A percentile compares a stretch with the other conserved stretches of the same genome.
phyloP scores from a whole-genome alignment of 495 filamentous ascomycete species.

The Podospora pseudoanserina region DNA sequence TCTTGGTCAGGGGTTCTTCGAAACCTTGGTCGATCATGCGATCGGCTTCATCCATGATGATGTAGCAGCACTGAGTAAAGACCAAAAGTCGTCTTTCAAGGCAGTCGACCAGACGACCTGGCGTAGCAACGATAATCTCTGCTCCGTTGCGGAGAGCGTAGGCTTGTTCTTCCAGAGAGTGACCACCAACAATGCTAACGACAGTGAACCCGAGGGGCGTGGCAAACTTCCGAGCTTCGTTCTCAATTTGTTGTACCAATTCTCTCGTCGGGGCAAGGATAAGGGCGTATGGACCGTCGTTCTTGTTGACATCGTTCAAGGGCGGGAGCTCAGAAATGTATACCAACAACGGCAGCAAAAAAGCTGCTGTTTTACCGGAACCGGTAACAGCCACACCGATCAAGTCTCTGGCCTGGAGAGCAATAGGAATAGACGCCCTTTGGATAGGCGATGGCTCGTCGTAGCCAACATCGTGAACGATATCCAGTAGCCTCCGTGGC shows the following conservation, averaged over 20 bases:
- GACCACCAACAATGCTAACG: constrained; percentile 95
- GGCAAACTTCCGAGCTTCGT: constrained; percentile 92
- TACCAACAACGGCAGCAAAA: constrained; percentile 88
- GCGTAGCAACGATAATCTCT: constrained; percentile 97
- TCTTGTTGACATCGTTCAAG: constrained; percentile 82
- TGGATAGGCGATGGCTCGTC: constrained; percentile 91
- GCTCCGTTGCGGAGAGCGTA: constrained; percentile 92
- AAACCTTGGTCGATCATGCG: constrained; percentile 99
- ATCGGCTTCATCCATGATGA: constrained; percentile 97
- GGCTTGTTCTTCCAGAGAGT: constrained; percentile 91
- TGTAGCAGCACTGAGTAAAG: constrained; percentile 92
- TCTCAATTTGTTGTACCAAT: constrained; percentile 95
- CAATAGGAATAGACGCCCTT: constrained; percentile 92
- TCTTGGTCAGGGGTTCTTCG: constrained; percentile 96
- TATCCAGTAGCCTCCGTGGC: constrained; percentile 74
- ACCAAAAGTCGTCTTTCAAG: constrained; percentile 92
- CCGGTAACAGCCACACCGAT: constrained; percentile 98
- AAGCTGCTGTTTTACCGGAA: constrained; percentile 96
- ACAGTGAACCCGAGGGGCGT: constrained; percentile 88
- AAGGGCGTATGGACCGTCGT: constrained; percentile 94
- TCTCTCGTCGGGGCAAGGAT: constrained; percentile 98
- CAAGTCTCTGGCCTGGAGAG: constrained; percentile 85
- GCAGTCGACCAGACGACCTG: constrained; percentile 94
- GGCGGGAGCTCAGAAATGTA: constrained; percentile 92
- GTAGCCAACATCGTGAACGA: constrained; percentile 84